These are phyloP conservation scores for Simmondsia chinensis DNA, from an alignment of 148 eudicot species.

Conservation along the genomic window DNA sequence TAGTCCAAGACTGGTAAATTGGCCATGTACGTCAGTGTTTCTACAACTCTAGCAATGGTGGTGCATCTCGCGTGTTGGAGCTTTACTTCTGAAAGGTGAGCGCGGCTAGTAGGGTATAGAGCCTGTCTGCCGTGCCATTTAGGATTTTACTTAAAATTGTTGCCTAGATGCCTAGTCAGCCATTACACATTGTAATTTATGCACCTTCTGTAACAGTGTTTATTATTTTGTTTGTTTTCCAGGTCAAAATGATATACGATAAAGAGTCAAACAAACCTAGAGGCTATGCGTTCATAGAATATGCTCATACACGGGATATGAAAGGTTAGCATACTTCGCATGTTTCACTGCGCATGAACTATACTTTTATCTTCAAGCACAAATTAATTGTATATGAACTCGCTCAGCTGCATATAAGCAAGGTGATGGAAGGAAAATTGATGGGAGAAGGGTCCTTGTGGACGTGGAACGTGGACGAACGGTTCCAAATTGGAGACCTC, in stretches of 20 bases:
- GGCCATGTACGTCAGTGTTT: slow-evolving; percentile 47
- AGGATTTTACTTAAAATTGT: slow-evolving; percentile 35
- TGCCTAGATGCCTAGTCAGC: too few relatives aligned
- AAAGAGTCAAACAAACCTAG: slow-evolving; percentile 73
- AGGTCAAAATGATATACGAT: slow-evolving; percentile 79
- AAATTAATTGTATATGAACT: not conserved
- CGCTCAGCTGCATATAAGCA: slow-evolving; percentile 94
- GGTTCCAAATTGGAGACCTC: slow-evolving; percentile 97
- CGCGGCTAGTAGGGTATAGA: slow-evolving; percentile 92
- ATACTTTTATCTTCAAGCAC: too few relatives aligned
- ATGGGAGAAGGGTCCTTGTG: slow-evolving; percentile 93
- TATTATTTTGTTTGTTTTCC: slow-evolving; percentile 24
- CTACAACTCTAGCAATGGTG: slow-evolving; percentile 72
- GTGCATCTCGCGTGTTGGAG: slow-evolving; percentile 67
- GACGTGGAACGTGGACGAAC: slow-evolving; percentile 99
- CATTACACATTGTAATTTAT: too few relatives aligned
- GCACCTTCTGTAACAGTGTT: too few relatives aligned
- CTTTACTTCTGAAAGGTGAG: slow-evolving; percentile 83
- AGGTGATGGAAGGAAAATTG: slow-evolving; percentile 96
- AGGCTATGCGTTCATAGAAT: slow-evolving; percentile 98
- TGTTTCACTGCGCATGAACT: too few relatives aligned
- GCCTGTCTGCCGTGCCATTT: slow-evolving; percentile 95
- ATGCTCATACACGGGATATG: slow-evolving; percentile 91
- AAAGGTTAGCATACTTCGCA: slow-evolving; percentile 48
- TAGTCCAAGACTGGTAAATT: slow-evolving; percentile 48